phyloP scores from a whole-genome alignment of 495 filamentous ascomycete species.

The Aspergillus steynii region DNA sequence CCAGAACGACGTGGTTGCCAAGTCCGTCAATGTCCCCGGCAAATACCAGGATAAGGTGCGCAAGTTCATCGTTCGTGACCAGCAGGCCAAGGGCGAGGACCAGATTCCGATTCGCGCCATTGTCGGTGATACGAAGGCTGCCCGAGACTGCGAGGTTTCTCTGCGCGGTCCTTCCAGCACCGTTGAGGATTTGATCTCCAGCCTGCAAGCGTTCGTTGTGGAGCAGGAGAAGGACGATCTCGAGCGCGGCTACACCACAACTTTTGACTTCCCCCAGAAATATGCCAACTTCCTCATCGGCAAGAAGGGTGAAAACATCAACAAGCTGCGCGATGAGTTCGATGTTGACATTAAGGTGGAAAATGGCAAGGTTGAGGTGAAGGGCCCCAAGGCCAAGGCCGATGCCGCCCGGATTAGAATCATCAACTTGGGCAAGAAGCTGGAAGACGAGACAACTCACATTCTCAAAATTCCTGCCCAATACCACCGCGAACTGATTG shows the following conservation, averaged over 20 bases:
- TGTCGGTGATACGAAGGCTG: conserved; percentile 42
- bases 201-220: conserved; percentile 73
- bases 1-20: conserved; percentile 67
- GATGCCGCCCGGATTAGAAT: conserved; percentile 81
- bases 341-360: conserved; percentile 94
- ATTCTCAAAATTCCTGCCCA: conserved; percentile 84
- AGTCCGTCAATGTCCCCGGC: conserved; percentile 65
- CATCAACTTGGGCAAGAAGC: conserved; percentile 68
- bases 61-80: conserved; percentile 74
- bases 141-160: conserved; percentile 52
- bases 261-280: conserved; percentile 92
- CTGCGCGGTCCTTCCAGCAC: conserved; percentile 73
- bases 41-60: conserved; percentile 82
- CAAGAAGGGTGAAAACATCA: conserved; percentile 88
- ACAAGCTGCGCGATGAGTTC: conserved; percentile 91
- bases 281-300: conserved; percentile 93
- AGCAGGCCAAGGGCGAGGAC: conserved; percentile 62
- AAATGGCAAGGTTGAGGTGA: conserved; percentile 69
- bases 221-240: conserved; percentile 85
- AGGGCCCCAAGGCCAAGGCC: conserved; percentile 75
- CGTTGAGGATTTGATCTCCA: conserved; percentile 68
- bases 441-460: conserved; percentile 85
- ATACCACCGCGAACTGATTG: conserved; percentile 77
- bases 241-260: conserved; percentile 78
- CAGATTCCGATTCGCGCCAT: conserved; percentile 73